These are phyloP conservation scores for Phytophthora rubi DNA, from an alignment of 352 stramenopile species.

Conservation along the genomic window DNA sequence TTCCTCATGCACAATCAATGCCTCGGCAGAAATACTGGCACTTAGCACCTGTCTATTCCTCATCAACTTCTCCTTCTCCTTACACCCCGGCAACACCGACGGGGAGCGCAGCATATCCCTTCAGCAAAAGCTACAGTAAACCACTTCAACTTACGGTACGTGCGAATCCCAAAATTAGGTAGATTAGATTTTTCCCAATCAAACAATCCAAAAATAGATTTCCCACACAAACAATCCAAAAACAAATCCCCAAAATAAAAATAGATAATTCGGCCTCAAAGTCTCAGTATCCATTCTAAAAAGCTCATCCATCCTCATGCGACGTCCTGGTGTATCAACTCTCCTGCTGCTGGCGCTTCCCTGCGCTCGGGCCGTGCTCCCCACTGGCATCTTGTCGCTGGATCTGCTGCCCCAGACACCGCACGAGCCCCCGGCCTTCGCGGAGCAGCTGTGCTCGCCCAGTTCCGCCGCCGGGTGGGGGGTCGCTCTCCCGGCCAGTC, in stretches of 20 bases:
- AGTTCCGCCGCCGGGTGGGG: conserved; percentile 66
- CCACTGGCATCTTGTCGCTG: conserved; percentile 52
- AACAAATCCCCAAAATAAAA: not conserved
- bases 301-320: not conserved
- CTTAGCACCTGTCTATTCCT: conserved; percentile 33
- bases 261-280: conserved; percentile 1
- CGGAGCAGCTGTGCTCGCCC: conserved; percentile 59
- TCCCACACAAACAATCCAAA: not conserved
- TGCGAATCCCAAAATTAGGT: not conserved
- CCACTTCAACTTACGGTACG: conserved; percentile 1
- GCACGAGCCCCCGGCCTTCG: conserved; percentile 38
- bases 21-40: conserved; percentile 45
- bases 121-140: not conserved
- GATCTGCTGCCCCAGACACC: conserved; percentile 36
- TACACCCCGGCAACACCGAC: not conserved
- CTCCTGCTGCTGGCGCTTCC: conserved; percentile 30
- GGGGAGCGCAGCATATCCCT: conserved; percentile 6
- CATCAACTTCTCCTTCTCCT: conserved; percentile 20
- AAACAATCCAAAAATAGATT: not conserved
- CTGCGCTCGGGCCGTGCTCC: conserved; percentile 40
- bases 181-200: not conserved
- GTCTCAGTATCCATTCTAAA: conserved; percentile 9
- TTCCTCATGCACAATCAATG: conserved; percentile 22
- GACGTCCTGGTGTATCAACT: not conserved
- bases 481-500: conserved; percentile 47